A percentile compares a stretch with the other conserved stretches of the same genome.
Conservation (phyloP, 2,329 filamentous ascomycete species). For the Periconia sp. region DNA sequence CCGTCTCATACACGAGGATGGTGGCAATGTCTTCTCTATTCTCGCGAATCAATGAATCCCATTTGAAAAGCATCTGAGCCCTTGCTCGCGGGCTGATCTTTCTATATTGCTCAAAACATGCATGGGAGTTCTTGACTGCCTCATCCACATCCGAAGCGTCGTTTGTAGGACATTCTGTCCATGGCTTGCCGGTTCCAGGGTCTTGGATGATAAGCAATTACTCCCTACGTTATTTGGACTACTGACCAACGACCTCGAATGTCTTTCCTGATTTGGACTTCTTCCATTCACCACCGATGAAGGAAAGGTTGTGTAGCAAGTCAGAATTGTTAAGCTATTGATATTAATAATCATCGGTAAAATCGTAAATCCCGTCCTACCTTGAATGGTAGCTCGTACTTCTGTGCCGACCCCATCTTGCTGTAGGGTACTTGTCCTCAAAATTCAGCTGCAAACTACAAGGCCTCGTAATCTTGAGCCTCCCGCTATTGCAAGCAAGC, state of each 20-base stretch:
- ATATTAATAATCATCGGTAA: slow-evolving; percentile 5
- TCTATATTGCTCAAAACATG: slow-evolving; percentile 66
- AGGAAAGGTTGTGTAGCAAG: slow-evolving; percentile 61
- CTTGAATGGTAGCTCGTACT: slow-evolving; percentile 52
- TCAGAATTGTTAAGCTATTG: slow-evolving; percentile 60
- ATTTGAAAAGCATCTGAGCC: slow-evolving; percentile 68
- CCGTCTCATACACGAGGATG: slow-evolving; percentile 66
- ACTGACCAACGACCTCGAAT: slow-evolving; percentile 61
- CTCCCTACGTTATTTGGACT: not conserved
- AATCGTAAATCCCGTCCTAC: slow-evolving; percentile 24
- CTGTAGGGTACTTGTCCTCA: not conserved
- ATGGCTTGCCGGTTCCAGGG: slow-evolving; percentile 57
- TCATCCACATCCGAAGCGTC: slow-evolving; percentile 65
- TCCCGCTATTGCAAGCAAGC: no score
- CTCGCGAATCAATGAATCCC: slow-evolving; percentile 68
- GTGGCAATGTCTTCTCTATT: slow-evolving; percentile 68
- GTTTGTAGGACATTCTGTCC: slow-evolving; percentile 56
- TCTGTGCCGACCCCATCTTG: slow-evolving; percentile 31
- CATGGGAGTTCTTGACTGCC: slow-evolving; percentile 64
- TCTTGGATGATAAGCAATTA: slow-evolving; percentile 47
- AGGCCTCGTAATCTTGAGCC: not conserved
- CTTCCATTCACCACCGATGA: slow-evolving; percentile 62
- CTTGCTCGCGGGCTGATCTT: slow-evolving; percentile 66
- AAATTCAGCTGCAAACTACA: not conserved
- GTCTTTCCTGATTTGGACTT: slow-evolving; percentile 63